Percentiles rank a stretch among this genome's conserved stretches.
These are phyloP conservation scores for Cutaneotrichosporon sp. DNA, from an alignment of 1,284 basidiomycete species.

Conservation along the genomic window DNA sequence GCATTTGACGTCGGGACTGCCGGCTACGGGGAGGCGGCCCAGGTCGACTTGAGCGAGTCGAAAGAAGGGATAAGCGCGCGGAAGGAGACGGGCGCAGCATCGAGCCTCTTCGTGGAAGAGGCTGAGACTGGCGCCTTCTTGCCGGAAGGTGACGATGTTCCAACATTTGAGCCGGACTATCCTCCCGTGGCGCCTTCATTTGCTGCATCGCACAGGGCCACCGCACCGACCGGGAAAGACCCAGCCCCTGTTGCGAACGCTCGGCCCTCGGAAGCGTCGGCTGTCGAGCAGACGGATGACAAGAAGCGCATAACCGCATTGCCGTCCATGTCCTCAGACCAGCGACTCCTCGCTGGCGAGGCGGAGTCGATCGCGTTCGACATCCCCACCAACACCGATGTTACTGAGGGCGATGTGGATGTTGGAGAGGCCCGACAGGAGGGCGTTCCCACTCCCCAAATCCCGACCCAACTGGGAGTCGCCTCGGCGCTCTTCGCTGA, in stretches of 20 bases:
- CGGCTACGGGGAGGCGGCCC: background rate
- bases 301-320: background rate
- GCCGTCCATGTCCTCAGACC: background rate
- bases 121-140: constrained; percentile 10
- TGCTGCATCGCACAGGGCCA: background rate
- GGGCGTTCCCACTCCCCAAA: background rate
- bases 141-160: constrained; percentile 7
- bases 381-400: background rate
- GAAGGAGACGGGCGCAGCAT: background rate
- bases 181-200: background rate
- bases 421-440: background rate
- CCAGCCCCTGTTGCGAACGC: background rate
- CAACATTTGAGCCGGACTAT: constrained; percentile 5
- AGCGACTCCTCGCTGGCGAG: constrained; percentile 21
- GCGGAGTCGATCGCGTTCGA: constrained; percentile 14
- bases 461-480: background rate
- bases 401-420: background rate
- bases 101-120: constrained; percentile 14
- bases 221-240: background rate
- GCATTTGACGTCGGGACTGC: constrained; percentile 8
- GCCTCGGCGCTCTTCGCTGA: constrained; percentile 17
- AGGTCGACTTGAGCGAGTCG: background rate
- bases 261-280: background rate
- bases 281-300: background rate
- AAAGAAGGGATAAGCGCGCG: background rate